These are phyloP conservation scores for Candolleomyces eurysporus DNA, from an alignment of 768 basidiomycete species.

Conservation along the genomic window DNA sequence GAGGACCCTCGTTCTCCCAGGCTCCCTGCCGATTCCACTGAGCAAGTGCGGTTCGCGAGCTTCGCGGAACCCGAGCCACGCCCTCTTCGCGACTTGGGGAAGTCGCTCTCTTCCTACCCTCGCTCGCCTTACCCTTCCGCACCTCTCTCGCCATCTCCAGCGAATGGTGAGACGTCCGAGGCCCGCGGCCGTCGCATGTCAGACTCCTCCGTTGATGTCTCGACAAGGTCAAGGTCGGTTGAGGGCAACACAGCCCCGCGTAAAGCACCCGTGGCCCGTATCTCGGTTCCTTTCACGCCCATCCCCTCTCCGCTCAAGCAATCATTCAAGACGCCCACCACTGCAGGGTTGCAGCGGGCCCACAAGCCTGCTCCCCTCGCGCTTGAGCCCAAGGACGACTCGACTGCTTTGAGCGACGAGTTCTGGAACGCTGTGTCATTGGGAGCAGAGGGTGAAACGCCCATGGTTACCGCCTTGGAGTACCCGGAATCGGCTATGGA, in stretches of 20 bases:
- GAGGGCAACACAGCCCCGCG: not conserved
- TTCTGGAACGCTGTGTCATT: constrained; percentile 47
- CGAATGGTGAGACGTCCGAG: not conserved
- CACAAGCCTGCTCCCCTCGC: constrained; percentile 34
- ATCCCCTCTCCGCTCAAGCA: constrained; percentile 28
- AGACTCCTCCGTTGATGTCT: not conserved
- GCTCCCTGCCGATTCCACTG: constrained; percentile 16
- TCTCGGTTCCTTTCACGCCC: constrained; percentile 11
- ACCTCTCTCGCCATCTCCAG: constrained; percentile 19
- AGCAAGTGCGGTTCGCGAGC: constrained; percentile 22
- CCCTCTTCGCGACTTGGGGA: constrained; percentile 21
- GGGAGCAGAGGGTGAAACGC: constrained; percentile 21
- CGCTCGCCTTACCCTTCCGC: constrained; percentile 43
- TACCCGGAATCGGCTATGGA: constrained; percentile 30
- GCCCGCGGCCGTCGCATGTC: not conserved
- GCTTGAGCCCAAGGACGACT: constrained; percentile 16
- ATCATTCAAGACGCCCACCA: constrained; percentile 20
- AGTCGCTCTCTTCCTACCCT: constrained; percentile 32
- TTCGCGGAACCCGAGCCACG: constrained; percentile 17
- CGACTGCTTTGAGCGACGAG: constrained; percentile 32
- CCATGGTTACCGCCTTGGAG: constrained; percentile 32
- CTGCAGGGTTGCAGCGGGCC: constrained; percentile 22
- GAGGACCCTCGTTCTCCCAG: constrained; percentile 42
- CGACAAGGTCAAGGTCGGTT: not conserved
- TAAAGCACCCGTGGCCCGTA: not conserved